Percentiles rank a stretch among this genome's conserved stretches.
Evolutionary conservation across 306 rosid species (phyloP).

Genomic region (Cicer pinnatifidum): DNA sequence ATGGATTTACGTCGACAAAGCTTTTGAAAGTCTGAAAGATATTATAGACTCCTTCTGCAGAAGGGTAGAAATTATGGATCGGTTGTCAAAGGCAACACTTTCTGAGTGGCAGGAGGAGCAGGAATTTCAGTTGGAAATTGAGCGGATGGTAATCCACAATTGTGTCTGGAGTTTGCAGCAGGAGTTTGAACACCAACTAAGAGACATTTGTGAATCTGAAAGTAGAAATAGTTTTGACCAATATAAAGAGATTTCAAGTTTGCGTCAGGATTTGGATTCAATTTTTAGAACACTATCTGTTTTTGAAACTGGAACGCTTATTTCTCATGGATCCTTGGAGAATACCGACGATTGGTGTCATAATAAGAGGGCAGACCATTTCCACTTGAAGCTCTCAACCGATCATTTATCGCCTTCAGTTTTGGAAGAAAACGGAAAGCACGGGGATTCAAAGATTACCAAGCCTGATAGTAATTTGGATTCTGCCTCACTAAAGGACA

Average conservation of each 20-base stretch:
- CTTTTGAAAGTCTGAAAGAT: conserved; percentile 55
- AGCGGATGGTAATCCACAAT: conserved; percentile 61
- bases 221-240: conserved; percentile 54
- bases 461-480: conserved; percentile 53
- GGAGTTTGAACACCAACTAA: conserved; percentile 57
- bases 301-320: conserved; percentile 64
- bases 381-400: conserved; percentile 52
- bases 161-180: conserved; percentile 58
- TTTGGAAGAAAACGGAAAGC: conserved; percentile 73
- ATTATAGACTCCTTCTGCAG: conserved; percentile 50
- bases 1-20: conserved; percentile 57
- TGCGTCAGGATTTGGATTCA: conserved; percentile 70
- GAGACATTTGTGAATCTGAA: conserved; percentile 50
- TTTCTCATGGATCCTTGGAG: conserved; percentile 76
- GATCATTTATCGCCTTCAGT: conserved; percentile 47
- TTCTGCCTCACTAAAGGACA: conserved; percentile 52
- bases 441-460: conserved; percentile 51
- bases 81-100: conserved; percentile 52
- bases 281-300: conserved; percentile 58
- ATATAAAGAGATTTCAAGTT: conserved; percentile 61
- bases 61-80: conserved; percentile 54
- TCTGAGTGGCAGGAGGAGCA: conserved; percentile 72
- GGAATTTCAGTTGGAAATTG: conserved; percentile 70
- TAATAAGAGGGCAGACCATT: conserved; percentile 56
- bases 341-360: conserved; percentile 57